Evolutionary conservation across 2,329 filamentous ascomycete species (phyloP), one percentile per base, ranked within the genome.

Genomic region (Sporothrix euskadiensis): DNA sequence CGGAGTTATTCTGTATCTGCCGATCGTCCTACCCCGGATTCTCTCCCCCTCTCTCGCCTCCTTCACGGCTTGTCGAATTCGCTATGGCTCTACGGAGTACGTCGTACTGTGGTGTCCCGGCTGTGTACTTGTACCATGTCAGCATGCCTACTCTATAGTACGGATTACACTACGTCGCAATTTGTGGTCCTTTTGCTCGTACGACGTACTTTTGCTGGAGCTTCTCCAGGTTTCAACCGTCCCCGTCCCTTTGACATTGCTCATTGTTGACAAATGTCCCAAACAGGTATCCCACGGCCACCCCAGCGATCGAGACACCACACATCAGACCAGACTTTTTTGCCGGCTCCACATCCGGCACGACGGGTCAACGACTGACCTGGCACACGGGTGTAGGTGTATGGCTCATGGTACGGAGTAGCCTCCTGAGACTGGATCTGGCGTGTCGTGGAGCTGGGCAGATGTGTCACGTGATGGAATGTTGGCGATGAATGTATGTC

Each of bases 21-120:
- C 39, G 39, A 66, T 66, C 61, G 16, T 66, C 39, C 39, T 66
- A 66, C 61, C 61, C 61, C 35, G 8, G 61, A 66, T 66, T 66
- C 16, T 30, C 19, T 47, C 19, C 35, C 35, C 44, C 22, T 10
- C 6, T 52, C n/a, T 52, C 44, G 16, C 4, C n/a, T 56, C 30
- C 14, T 56, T 41, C n/a, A 47, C 35, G 59, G 61, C 5, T 47
- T 66, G 61, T 47, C 61, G 0, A 66, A 66, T 35, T 26, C 32
- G 32, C 47, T 30, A 1, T 30, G 22, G n/a, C 14, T 47, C 44
- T 47, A 26, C 26, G 26, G 26, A 26, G 26, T 26, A 26, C 26
- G 26, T 26, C 26, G 26, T 26, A 26, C 26, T 26, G 26, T 26
- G 26, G 1, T 26, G 26, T 26, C 26, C 2, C 26, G 26, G 26